Evolutionary conservation across 2,329 filamentous ascomycete species (phyloP).

Genomic region (Ophiostoma tasmaniense): DNA sequence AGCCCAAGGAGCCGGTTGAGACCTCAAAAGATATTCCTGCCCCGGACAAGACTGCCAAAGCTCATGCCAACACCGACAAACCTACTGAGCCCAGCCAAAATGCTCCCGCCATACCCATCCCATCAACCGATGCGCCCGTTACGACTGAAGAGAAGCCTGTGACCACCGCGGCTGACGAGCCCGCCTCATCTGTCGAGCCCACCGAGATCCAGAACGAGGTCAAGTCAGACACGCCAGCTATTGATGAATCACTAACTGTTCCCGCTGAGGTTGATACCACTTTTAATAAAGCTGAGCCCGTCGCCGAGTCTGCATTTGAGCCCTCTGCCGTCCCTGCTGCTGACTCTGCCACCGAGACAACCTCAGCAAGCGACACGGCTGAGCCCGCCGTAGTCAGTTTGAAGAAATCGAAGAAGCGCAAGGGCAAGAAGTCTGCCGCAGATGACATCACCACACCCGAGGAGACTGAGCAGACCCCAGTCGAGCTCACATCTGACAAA

Average conservation of each 20-base stretch:
- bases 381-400: neutral
- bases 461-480: neutral
- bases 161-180: neutral
- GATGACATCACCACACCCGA: neutral
- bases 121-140: neutral
- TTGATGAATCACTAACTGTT: neutral
- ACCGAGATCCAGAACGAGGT: neutral
- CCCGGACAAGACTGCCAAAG: too few species aligned
- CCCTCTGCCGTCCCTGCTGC: neutral
- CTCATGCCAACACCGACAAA: neutral
- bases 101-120: neutral
- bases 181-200: neutral
- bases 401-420: conserved; percentile 7
- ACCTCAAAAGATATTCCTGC: neutral
- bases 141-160: neutral
- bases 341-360: neutral
- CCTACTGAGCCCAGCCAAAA: neutral
- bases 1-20: neutral
- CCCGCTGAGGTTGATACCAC: neutral
- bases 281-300: neutral
- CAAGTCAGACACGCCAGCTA: neutral
- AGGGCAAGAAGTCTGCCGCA: neutral
- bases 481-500: neutral
- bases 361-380: neutral
- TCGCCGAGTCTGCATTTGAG: neutral